Base-by-base conservation (phyloP, 306 rosid species). In the Senna siamea region DNA sequence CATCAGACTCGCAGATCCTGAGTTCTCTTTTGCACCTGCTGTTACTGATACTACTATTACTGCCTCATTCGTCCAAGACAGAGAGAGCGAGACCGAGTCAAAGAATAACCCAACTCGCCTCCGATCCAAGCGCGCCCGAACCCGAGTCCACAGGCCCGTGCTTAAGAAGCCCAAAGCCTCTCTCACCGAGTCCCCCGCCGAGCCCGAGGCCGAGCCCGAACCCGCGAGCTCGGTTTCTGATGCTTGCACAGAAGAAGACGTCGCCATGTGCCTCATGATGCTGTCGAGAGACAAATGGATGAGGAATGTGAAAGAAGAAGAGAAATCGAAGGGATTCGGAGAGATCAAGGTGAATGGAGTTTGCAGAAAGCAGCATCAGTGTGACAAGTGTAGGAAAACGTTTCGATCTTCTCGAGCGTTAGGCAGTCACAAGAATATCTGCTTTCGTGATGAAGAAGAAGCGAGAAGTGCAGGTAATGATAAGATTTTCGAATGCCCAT, bases 71-170 rank as follows among this genome's bases (percentile, higher is more conserved):
- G 83, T 92, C 35, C 96, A 86, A 63, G 98, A 90, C 76, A 78
- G 92, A 59, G 98, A 91, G 85, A 90, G 93, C 82, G 97, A 89
- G 85, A 87, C 92, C 60, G 98, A 89, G 78, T 91, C 97, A 15
- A 87, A 74, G 76, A 26, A 26, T 26, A 87, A 85, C 79, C 92
- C 92, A 26, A 75, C 92, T 80, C 87, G 93, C 43, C 86, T 84
- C 54, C 90, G 97, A 89, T 90, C 98, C 72, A 93, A 93, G 73
- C 75, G 97, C n/a, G 13, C 0, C 32, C 13, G 58, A 53, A 19
- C 83, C 81, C 0, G 89, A 83, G 17, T 84, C 96, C 40, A 37
- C 40, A 1, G 30, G 30, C 30, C 30, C 30, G 3, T 3, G 30
- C 30, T 26, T 3, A 26, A 26, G 30, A 26, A 26, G 30, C 30